phyloP scores from a whole-genome alignment of 2,329 filamentous ascomycete species.

The Albophoma yamanashiensis region DNA sequence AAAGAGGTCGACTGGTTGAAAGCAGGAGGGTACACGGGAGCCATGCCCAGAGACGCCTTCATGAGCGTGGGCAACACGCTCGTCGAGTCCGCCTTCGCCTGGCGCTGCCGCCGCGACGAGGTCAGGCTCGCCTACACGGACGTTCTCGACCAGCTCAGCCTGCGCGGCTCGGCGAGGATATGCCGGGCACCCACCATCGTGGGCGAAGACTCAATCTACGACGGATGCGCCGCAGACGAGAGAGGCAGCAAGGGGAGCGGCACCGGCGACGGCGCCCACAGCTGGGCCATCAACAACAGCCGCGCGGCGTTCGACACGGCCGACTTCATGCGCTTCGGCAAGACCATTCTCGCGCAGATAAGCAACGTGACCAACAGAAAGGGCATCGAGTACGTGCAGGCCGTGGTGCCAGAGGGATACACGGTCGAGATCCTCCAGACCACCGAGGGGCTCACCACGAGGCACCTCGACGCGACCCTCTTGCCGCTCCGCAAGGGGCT shows the following conservation, averaged over 20 bases:
- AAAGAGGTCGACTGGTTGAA: slow-evolving; percentile 1
- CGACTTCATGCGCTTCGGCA: slow-evolving; percentile 2
- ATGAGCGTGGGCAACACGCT: not conserved
- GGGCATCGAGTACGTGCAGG: not conserved
- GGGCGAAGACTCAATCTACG: not conserved
- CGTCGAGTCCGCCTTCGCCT: slow-evolving; percentile 1
- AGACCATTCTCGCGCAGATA: not conserved
- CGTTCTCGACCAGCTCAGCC: not conserved
- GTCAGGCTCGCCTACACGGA: not conserved
- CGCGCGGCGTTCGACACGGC: slow-evolving; percentile 1
- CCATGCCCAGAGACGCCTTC: slow-evolving; percentile 1
- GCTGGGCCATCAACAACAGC: slow-evolving; percentile 1
- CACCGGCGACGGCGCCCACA: not conserved
- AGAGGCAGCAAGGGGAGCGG: no score
- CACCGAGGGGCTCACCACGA: not conserved
- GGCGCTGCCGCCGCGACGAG: not conserved
- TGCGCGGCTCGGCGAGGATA: not conserved
- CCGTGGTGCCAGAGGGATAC: not conserved
- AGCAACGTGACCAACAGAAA: slow-evolving; percentile 1
- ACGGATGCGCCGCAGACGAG: not conserved
- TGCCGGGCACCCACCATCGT: not conserved
- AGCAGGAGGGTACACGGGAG: not conserved
- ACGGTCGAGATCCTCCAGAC: not conserved
- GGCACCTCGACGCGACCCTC: slow-evolving; percentile 1
- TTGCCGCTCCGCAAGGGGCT: not conserved